phyloP scores from a whole-genome alignment of 768 basidiomycete genomes.

The Dioszegia hungarica region DNA sequence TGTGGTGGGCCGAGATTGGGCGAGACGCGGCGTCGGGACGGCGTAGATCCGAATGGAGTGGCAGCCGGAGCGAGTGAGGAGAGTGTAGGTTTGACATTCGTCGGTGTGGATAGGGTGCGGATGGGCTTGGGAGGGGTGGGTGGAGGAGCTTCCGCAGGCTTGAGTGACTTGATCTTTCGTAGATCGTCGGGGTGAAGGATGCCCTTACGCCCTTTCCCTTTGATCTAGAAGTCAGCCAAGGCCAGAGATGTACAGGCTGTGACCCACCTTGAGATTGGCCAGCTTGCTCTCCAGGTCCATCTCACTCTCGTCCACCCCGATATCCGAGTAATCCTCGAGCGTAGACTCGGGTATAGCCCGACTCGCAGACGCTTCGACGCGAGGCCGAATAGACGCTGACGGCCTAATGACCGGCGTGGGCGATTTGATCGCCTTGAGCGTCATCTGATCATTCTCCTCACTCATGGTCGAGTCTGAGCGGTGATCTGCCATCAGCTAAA shows the following conservation, averaged over 20 bases:
- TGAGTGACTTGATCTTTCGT: conserved; percentile 15
- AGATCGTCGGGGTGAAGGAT: conserved; percentile 40
- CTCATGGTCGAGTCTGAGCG: conserved; percentile 49
- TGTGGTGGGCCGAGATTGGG: conserved; percentile 16
- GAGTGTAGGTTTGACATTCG: neutral
- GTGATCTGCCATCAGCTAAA: neutral
- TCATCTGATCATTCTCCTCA: conserved; percentile 44
- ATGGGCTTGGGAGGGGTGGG: neutral
- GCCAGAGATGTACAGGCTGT: neutral
- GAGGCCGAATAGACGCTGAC: neutral
- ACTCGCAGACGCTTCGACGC: neutral
- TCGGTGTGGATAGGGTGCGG: conserved; percentile 8
- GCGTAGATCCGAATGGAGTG: neutral
- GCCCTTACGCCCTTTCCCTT: conserved; percentile 23
- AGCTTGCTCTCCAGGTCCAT: conserved; percentile 68
- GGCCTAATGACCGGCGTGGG: conserved; percentile 2
- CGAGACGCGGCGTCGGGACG: neutral
- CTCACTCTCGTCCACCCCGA: conserved; percentile 74
- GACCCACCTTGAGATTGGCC: conserved; percentile 69
- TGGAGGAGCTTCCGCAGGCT: too few relatives aligned
- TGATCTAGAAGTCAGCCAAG: conserved; percentile 17
- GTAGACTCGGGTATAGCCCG: conserved; percentile 6
- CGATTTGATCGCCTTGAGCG: conserved; percentile 37
- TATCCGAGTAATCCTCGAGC: conserved; percentile 87
- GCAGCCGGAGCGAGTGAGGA: neutral